Evolutionary conservation across 805 yeast genomes (phyloP).

Genomic region (Candida pseudofarinosa): DNA sequence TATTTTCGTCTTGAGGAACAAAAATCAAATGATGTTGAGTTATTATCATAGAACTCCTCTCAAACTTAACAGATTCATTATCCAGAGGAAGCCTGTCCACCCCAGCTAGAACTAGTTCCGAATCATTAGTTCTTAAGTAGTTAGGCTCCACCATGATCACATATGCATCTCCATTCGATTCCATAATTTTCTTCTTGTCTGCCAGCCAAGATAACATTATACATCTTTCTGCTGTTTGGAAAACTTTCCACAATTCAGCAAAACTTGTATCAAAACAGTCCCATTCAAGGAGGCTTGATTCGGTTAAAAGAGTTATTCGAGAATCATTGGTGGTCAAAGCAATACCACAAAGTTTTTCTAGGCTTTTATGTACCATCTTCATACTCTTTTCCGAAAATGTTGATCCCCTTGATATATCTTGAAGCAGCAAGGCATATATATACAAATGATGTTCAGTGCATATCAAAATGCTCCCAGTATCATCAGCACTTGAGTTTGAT

Average conservation of each 20-base stretch:
- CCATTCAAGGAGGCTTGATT: slow-evolving; percentile 23
- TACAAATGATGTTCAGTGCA: slow-evolving; percentile 20
- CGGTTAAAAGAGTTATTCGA: slow-evolving; percentile 20
- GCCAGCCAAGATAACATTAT: slow-evolving; percentile 2
- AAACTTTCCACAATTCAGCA: slow-evolving; percentile 25
- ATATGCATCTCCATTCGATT: slow-evolving; percentile 9
- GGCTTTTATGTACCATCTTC: neutral
- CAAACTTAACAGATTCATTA: slow-evolving; percentile 7
- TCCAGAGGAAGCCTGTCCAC: slow-evolving; percentile 10
- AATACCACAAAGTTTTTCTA: neutral
- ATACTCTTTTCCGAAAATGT: neutral
- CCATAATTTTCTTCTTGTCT: slow-evolving; percentile 9
- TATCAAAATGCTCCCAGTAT: slow-evolving; percentile 29
- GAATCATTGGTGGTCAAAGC: slow-evolving; percentile 14
- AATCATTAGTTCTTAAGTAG: slow-evolving; percentile 27
- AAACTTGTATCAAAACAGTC: slow-evolving; percentile 28
- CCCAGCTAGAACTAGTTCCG: slow-evolving; percentile 20
- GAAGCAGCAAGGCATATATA: neutral
- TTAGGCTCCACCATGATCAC: slow-evolving; percentile 1
- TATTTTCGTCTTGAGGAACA: slow-evolving; percentile 11
- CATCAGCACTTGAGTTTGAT: slow-evolving; percentile 1
- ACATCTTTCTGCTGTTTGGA: slow-evolving; percentile 18
- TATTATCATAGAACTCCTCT: slow-evolving; percentile 13
- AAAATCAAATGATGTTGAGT: slow-evolving; percentile 29
- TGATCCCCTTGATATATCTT: neutral